A percentile compares a stretch with the other conserved stretches of the same genome.
These are phyloP conservation scores for Lachancea mirantina DNA, from an alignment of 805 yeast genomes.

Conservation along the genomic window DNA sequence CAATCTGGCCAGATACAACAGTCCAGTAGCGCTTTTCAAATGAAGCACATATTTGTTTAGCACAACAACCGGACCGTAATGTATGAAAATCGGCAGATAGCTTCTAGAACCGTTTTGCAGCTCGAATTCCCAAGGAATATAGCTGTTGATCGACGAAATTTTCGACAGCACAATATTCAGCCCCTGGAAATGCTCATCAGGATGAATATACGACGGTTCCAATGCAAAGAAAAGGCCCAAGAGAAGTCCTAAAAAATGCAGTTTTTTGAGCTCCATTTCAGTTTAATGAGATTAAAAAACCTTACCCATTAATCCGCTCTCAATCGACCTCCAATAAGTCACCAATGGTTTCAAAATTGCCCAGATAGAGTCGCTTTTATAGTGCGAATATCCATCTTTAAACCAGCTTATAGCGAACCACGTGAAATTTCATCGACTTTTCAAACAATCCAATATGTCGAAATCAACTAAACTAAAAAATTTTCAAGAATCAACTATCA, in stretches of 20 bases:
- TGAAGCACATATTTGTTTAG: slow-evolving; percentile 11
- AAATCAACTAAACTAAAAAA: too few relatives aligned
- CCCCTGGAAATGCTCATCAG: slow-evolving; percentile 96
- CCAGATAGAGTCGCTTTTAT: too few relatives aligned
- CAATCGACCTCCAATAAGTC: too few relatives aligned
- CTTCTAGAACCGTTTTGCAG: slow-evolving; percentile 49
- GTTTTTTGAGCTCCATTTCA: slow-evolving; percentile 6
- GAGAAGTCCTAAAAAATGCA: slow-evolving; percentile 15
- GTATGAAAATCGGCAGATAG: slow-evolving; percentile 54
- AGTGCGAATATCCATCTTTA: too few relatives aligned
- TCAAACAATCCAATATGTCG: too few relatives aligned
- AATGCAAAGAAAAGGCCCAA: slow-evolving; percentile 47
- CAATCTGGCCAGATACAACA: slow-evolving; percentile 50
- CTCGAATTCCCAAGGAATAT: slow-evolving; percentile 80
- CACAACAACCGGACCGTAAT: slow-evolving; percentile 57
- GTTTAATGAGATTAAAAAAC: background rate
- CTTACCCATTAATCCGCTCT: too few relatives aligned
- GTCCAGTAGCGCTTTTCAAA: slow-evolving; percentile 38
- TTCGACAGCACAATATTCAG: slow-evolving; percentile 51
- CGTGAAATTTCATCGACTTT: too few relatives aligned
- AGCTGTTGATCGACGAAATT: slow-evolving; percentile 14
- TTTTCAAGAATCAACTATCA: too few relatives aligned
- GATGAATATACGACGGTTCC: slow-evolving; percentile 83
- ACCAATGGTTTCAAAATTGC: too few relatives aligned
- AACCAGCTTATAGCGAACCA: too few relatives aligned